Evolutionary conservation across 495 filamentous ascomycete species (phyloP).

Genomic region (Neurospora sp.): DNA sequence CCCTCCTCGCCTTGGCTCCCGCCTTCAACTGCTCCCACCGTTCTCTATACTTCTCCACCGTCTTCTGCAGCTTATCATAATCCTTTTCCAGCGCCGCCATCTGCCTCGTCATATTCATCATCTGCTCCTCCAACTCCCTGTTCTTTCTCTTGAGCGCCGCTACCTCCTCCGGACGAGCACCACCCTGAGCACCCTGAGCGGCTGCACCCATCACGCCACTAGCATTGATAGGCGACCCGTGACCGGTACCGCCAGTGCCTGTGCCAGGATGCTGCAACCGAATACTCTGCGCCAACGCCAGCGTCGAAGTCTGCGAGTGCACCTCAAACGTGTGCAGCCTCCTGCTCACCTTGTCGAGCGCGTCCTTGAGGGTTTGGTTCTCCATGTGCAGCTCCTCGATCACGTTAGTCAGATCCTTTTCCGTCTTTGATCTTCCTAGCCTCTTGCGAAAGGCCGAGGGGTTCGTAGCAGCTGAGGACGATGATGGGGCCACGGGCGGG

Average conservation of each 20-base stretch:
- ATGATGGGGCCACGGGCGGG: not conserved
- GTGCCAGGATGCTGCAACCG: constrained; percentile 46
- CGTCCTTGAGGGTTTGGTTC: constrained; percentile 63
- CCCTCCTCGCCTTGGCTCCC: constrained; percentile 58
- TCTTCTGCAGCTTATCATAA: constrained; percentile 57
- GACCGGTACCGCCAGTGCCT: not conserved
- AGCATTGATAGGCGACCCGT: constrained; percentile 23
- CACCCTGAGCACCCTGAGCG: not conserved
- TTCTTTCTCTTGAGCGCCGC: constrained; percentile 32
- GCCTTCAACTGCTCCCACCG: constrained; percentile 81
- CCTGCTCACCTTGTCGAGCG: constrained; percentile 67
- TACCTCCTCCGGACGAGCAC: constrained; percentile 8
- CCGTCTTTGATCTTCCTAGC: constrained; percentile 20
- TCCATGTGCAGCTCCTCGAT: constrained; percentile 77
- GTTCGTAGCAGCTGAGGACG: not conserved
- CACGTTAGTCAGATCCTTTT: constrained; percentile 40
- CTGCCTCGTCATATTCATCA: constrained; percentile 39
- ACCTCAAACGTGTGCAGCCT: constrained; percentile 79
- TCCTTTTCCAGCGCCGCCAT: constrained; percentile 50
- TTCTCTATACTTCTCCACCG: constrained; percentile 60
- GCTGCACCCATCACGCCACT: constrained; percentile 25
- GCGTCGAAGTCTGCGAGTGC: constrained; percentile 67
- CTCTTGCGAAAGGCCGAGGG: constrained; percentile 20
- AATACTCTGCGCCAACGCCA: constrained; percentile 73
- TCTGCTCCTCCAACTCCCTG: constrained; percentile 49